Evolutionary conservation across 2,329 filamentous ascomycete species (phyloP).

Genomic region (Teratosphaeria zuluensis): DNA sequence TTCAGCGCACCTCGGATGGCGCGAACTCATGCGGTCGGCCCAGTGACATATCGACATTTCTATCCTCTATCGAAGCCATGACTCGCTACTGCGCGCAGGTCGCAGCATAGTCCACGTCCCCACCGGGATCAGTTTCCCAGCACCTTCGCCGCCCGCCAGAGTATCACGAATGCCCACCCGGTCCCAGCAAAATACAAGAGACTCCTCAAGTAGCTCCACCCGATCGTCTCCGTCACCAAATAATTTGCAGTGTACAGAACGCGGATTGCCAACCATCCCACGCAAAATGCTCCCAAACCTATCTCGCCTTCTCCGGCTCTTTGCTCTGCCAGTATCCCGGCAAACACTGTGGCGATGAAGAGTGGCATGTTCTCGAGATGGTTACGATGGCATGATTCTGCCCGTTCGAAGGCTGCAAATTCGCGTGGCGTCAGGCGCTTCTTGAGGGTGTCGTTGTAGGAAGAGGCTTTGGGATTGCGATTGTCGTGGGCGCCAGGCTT

Average conservation of each 20-base stretch:
- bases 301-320: conserved; percentile 15
- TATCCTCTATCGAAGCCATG: background rate
- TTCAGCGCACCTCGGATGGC: background rate
- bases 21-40: too few relatives aligned
- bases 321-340: conserved; percentile 32
- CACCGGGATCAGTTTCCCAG: conserved; percentile 4
- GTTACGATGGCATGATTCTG: conserved; percentile 37
- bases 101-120: background rate
- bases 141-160: conserved; percentile 22
- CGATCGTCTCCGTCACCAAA: conserved; percentile 13
- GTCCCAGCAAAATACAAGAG: conserved; percentile 21
- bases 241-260: conserved; percentile 31
- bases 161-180: conserved; percentile 21
- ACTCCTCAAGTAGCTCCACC: conserved; percentile 22
- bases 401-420: conserved; percentile 35
- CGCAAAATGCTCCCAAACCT: conserved; percentile 28
- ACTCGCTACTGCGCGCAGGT: background rate
- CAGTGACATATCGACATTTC: too few relatives aligned
- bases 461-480: conserved; percentile 31
- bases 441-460: conserved; percentile 27
- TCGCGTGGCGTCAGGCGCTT: conserved; percentile 27
- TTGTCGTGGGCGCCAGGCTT: conserved; percentile 32
- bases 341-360: conserved; percentile 35
- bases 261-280: conserved; percentile 28
- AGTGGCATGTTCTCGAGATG: conserved; percentile 39